Percentiles rank a stretch among this genome's conserved stretches.
phyloP scores from a whole-genome alignment of 768 basidiomycete genomes.

The Atractiella rhizophila region DNA sequence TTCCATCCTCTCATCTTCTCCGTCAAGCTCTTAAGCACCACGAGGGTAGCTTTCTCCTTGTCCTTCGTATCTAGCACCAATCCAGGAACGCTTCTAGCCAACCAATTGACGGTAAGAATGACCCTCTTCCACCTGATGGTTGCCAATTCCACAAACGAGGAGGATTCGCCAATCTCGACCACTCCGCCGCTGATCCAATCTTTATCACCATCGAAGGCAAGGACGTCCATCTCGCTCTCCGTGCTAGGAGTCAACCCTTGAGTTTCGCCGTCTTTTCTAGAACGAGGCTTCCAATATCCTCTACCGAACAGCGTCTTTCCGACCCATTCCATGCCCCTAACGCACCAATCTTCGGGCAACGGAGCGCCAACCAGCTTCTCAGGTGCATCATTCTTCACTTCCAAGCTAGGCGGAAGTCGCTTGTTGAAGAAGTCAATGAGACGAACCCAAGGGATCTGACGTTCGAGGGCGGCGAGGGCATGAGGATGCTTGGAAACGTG shows the following conservation, averaged over 20 bases:
- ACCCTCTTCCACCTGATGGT: constrained; percentile 47
- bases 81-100: constrained; percentile 48
- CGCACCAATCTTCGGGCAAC: constrained; percentile 77
- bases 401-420: constrained; percentile 10
- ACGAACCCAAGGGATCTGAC: constrained; percentile 58
- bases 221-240: constrained; percentile 45
- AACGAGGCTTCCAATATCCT: constrained; percentile 53
- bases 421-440: constrained; percentile 39
- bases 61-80: constrained; percentile 29
- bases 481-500: constrained; percentile 43
- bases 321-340: constrained; percentile 92
- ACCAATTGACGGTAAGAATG: constrained; percentile 38
- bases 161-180: too few relatives aligned
- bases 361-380: constrained; percentile 42
- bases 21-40: constrained; percentile 36
- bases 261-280: not conserved
- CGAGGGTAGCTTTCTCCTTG: constrained; percentile 36
- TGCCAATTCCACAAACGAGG: constrained; percentile 25
- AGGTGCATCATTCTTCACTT: constrained; percentile 21
- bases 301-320: constrained; percentile 60
- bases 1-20: constrained; percentile 46
- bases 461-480: constrained; percentile 40
- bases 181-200: too few relatives aligned
- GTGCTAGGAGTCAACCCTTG: not conserved
- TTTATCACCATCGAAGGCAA: constrained; percentile 22